Base-by-base conservation (phyloP, 805 yeast genomes). In the Starmera amethionina region DNA sequence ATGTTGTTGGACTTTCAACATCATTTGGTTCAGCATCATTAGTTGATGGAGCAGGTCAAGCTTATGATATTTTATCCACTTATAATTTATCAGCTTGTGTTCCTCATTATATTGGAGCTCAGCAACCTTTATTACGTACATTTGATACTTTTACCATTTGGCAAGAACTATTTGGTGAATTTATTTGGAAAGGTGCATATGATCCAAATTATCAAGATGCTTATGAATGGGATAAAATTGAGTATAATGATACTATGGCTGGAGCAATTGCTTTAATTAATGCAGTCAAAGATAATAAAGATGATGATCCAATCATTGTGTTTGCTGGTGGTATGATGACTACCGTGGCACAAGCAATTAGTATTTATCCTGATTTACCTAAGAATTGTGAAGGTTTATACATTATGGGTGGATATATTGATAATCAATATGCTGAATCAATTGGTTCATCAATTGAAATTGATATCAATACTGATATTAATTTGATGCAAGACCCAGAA, bases 341-440 rank as follows among this genome's bases (percentile, higher is more conserved):
- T 34, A 65, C 68, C 19, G 65, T 67, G 33, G 72, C 72, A n/a
- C 67, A 64, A 49, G 71, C 72, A 15, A 32, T 67, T 15, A 51
- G 62, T 29, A 50, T 65, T 27, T 66, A 65, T 46, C 71, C 72
- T 34, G 46, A 54, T 25, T 43, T 67, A 42, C 61, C 63, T 15
- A 48, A 64, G 40, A 67, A 65, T 36, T 63, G 67, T 37, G 67
- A 57, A 29, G 64, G 63, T 36, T 49, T 66, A 37, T 64, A 58
- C 51, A 55, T 65, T 42, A 66, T 66, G 71, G 72, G 71, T 38
- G 72, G 70, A 16, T 67, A 63, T 48, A 54, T 64, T 39, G 72
- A 67, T 50, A 59, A 49, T 34, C 70, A 65, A 49, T 60, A 58
- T 39, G 64, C 62, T 4, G 63, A 60, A 38, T 65, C 61, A 29